phyloP scores from a whole-genome alignment of 2,329 filamentous ascomycete species.

The Emydomyces testavorans region DNA sequence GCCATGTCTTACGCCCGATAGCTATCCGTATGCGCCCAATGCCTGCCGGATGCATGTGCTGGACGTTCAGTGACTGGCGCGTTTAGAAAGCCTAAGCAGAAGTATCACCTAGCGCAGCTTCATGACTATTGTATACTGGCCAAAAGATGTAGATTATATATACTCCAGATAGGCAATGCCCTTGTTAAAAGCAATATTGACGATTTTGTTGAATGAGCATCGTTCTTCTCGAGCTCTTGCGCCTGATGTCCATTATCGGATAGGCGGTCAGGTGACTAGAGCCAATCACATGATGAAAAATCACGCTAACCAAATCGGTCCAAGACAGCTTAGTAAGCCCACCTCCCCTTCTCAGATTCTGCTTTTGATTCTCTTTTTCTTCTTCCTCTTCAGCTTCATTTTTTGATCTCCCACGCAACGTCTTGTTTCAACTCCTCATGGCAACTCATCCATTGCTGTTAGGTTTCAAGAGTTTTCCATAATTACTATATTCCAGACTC shows the following conservation, averaged over 20 bases:
- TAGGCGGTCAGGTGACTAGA: background rate
- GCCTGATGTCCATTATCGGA: too few species aligned
- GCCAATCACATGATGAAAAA: background rate
- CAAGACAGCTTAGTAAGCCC: too few species aligned
- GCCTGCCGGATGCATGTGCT: background rate
- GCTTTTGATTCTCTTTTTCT: background rate
- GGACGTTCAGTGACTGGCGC: background rate
- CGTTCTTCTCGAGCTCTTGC: too few species aligned
- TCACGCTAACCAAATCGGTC: constrained; percentile 1
- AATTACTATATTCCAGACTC: background rate
- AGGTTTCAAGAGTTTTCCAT: background rate
- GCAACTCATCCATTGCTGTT: constrained; percentile 4
- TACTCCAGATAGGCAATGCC: too few species aligned
- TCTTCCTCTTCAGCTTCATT: constrained; percentile 2
- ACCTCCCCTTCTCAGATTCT: background rate
- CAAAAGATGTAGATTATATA: background rate
- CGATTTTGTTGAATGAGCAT: too few species aligned
- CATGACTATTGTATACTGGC: too few species aligned
- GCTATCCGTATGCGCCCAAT: background rate
- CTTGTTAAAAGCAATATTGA: too few species aligned
- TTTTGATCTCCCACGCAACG: background rate
- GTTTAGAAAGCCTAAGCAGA: background rate
- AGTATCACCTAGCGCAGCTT: background rate
- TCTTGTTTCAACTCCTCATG: background rate
- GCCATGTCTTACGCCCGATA: background rate